phyloP scores from a whole-genome alignment of 805 yeast species.

The Danielia oregonensis region DNA sequence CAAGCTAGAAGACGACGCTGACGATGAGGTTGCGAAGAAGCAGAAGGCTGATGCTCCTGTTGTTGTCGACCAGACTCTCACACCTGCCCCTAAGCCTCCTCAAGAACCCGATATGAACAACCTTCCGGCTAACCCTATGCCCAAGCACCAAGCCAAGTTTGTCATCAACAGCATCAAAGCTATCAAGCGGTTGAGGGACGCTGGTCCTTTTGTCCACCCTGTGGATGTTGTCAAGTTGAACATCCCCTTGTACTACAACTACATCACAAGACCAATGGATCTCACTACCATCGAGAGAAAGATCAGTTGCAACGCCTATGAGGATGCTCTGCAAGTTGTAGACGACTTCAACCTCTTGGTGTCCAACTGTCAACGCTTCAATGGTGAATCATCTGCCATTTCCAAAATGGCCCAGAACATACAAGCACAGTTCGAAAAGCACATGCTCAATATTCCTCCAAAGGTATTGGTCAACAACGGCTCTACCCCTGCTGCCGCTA shows the following conservation, averaged over 20 bases:
- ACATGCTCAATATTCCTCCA: conserved; percentile 87
- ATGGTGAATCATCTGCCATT: conserved; percentile 79
- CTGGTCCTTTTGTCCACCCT: conserved; percentile 83
- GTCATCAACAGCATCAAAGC: conserved; percentile 78
- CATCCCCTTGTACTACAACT: conserved; percentile 86
- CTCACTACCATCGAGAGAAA: conserved; percentile 85
- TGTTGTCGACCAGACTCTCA: conserved; percentile 3
- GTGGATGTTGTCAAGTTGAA: conserved; percentile 86
- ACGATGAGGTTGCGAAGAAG: conserved; percentile 17
- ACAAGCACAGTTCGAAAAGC: conserved; percentile 90
- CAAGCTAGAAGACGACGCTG: conserved; percentile 25
- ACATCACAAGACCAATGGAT: conserved; percentile 88
- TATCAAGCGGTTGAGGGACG: conserved; percentile 86
- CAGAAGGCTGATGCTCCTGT: conserved; percentile 14
- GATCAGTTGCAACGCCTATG: conserved; percentile 66
- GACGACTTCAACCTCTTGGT: conserved; percentile 86
- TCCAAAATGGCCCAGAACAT: conserved; percentile 89
- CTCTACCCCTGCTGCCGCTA: conserved; percentile 10
- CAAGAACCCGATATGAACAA: conserved; percentile 70
- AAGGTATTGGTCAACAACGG: conserved; percentile 27
- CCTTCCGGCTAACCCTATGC: conserved; percentile 64
- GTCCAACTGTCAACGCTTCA: conserved; percentile 73
- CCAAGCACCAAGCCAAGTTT: conserved; percentile 80
- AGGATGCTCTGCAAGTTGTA: conserved; percentile 59
- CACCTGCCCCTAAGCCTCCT: conserved; percentile 75